A percentile compares a stretch with the other conserved stretches of the same genome.
Conservation (phyloP, 2,329 filamentous ascomycete species). For the Claviceps capensis region DNA sequence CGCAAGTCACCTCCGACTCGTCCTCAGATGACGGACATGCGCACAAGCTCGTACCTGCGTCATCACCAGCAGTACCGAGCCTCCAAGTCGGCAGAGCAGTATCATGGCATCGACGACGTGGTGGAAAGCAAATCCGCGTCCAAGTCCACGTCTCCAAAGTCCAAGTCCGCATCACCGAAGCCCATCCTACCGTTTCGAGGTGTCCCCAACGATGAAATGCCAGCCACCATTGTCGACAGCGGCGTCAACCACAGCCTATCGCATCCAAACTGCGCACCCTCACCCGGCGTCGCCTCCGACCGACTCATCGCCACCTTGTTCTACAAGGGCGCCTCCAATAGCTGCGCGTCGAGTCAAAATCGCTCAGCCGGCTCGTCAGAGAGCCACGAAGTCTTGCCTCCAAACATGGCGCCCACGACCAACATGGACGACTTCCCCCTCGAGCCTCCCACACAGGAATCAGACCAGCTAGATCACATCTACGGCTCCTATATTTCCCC, state of each 20-base stretch:
- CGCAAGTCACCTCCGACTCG: slow-evolving; percentile 23
- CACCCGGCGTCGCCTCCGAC: slow-evolving; percentile 31
- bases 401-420: slow-evolving; percentile 45
- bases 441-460: slow-evolving; percentile 40
- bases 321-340: slow-evolving; percentile 33
- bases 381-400: slow-evolving; percentile 25
- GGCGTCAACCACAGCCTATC: slow-evolving; percentile 48
- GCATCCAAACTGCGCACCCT: slow-evolving; percentile 47
- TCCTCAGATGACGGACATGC: slow-evolving; percentile 34
- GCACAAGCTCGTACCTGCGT: slow-evolving; percentile 47
- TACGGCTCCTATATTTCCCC: slow-evolving; percentile 54
- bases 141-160: slow-evolving; percentile 24
- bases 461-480: slow-evolving; percentile 46
- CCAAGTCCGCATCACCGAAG: slow-evolving; percentile 24
- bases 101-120: slow-evolving; percentile 51
- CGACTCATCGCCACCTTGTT: slow-evolving; percentile 49
- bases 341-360: slow-evolving; percentile 14
- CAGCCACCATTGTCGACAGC: slow-evolving; percentile 46
- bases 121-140: slow-evolving; percentile 38
- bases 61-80: slow-evolving; percentile 52
- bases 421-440: slow-evolving; percentile 45
- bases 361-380: slow-evolving; percentile 12
- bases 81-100: slow-evolving; percentile 37
- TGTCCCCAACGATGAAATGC: slow-evolving; percentile 44
- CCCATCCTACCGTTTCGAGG: slow-evolving; percentile 41